phyloP scores from a whole-genome alignment of 2,329 filamentous ascomycete species.

The Curvularia hawaiiensis region DNA sequence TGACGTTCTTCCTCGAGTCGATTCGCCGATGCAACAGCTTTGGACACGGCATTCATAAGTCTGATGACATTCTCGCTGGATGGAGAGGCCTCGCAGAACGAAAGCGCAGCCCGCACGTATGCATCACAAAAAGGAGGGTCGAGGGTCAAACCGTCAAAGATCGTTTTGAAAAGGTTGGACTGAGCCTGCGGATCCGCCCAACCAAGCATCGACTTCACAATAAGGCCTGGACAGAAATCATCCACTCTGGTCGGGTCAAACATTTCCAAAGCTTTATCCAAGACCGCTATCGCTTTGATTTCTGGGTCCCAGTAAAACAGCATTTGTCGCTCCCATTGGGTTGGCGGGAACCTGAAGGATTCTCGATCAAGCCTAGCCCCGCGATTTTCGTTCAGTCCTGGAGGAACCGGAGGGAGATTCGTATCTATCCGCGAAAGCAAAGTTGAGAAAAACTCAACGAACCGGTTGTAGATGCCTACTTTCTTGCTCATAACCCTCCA shows the following conservation, averaged over 20 bases:
- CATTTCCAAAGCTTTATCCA: slow-evolving; percentile 44
- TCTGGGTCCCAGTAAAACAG: slow-evolving; percentile 37
- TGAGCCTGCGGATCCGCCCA: slow-evolving; percentile 24
- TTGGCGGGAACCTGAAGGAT: slow-evolving; percentile 35
- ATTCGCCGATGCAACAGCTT: slow-evolving; percentile 19
- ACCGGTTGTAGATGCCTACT: slow-evolving; percentile 36
- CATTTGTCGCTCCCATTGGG: slow-evolving; percentile 26
- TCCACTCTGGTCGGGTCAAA: slow-evolving; percentile 40
- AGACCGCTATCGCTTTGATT: slow-evolving; percentile 35
- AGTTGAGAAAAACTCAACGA: slow-evolving; percentile 38
- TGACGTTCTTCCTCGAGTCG: slow-evolving; percentile 23
- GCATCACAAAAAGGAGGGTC: slow-evolving; percentile 34
- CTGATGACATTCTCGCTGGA: slow-evolving; percentile 18
- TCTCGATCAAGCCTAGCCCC: slow-evolving; percentile 28
- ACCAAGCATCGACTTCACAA: slow-evolving; percentile 41
- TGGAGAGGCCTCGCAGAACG: slow-evolving; percentile 37
- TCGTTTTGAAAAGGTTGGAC: slow-evolving; percentile 27
- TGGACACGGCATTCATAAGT: slow-evolving; percentile 30
- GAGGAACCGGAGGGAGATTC: slow-evolving; percentile 15
- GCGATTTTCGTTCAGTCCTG: slow-evolving; percentile 22
- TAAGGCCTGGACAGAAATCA: slow-evolving; percentile 41
- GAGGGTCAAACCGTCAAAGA: slow-evolving; percentile 38
- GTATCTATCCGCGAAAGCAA: slow-evolving; percentile 38
- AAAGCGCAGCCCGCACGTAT: slow-evolving; percentile 40
- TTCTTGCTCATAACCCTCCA: slow-evolving; percentile 41